A percentile compares a stretch with the other conserved stretches of the same genome.
phyloP scores from a whole-genome alignment of 495 filamentous ascomycete genomes.

The Lineolata rhizophorae region DNA sequence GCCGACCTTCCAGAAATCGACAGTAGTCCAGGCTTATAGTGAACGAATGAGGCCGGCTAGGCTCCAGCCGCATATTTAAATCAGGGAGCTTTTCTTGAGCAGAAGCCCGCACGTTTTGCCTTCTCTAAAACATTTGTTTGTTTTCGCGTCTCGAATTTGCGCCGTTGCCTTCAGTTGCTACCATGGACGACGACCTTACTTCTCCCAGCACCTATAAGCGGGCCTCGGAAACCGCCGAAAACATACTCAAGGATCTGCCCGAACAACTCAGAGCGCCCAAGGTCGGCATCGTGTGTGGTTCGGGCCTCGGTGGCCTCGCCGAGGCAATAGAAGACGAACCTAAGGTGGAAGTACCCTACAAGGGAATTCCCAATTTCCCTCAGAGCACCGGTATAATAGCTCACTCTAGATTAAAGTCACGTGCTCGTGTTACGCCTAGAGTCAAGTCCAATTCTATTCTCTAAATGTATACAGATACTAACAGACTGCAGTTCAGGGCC shows the following conservation, averaged over 20 bases:
- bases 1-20: too few species aligned
- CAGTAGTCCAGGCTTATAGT: too few species aligned
- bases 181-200: not conserved
- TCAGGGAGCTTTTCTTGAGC: too few species aligned
- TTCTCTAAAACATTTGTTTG: too few species aligned
- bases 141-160: too few species aligned
- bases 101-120: too few species aligned
- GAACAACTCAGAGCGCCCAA: conserved; percentile 26
- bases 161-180: too few species aligned
- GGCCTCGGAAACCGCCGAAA: conserved; percentile 13
- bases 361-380: conserved; percentile 43
- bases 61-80: too few species aligned
- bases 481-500: conserved; percentile 31
- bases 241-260: conserved; percentile 19
- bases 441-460: too few species aligned
- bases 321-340: conserved; percentile 30
- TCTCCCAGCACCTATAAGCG: conserved; percentile 2
- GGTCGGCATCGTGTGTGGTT: conserved; percentile 54
- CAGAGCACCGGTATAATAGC: conserved; percentile 32
- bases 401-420: not conserved
- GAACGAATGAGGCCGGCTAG: too few species aligned
- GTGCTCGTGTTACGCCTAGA: not conserved
- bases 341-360: conserved; percentile 36
- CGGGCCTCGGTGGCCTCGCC: conserved; percentile 46
- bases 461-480: too few species aligned